Percentiles rank a stretch among this genome's conserved stretches.
phyloP scores from a whole-genome alignment of 1,139 yeast genomes.

The Nematodospora anomalae region DNA sequence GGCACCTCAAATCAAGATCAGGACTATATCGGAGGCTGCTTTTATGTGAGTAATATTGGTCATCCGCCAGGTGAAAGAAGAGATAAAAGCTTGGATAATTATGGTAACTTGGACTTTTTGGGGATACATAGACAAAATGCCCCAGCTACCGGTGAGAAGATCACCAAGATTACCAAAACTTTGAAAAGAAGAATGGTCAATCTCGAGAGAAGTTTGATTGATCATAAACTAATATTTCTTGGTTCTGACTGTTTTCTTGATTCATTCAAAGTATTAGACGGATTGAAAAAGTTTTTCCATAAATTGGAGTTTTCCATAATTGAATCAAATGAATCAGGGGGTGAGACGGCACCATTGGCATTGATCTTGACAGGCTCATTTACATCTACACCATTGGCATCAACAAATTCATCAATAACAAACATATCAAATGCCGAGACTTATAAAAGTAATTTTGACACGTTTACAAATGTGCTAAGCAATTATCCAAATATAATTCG shows the following conservation, averaged over 20 bases:
- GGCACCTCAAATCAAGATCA: constrained; percentile 31
- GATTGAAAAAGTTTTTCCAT: constrained; percentile 57
- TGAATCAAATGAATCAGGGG: constrained; percentile 26
- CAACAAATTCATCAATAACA: constrained; percentile 43
- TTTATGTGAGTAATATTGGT: constrained; percentile 73
- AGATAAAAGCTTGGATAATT: constrained; percentile 60
- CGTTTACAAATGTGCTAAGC: constrained; percentile 57
- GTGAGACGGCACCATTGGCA: constrained; percentile 50
- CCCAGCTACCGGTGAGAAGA: constrained; percentile 23
- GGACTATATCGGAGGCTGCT: constrained; percentile 46
- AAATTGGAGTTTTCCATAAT: constrained; percentile 45
- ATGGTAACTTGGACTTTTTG: constrained; percentile 77
- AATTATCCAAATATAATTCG: constrained; percentile 33
- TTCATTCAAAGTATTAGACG: constrained; percentile 55
- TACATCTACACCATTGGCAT: constrained; percentile 57
- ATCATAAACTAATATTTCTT: constrained; percentile 63
- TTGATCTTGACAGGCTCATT: constrained; percentile 58
- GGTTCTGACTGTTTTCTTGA: constrained; percentile 78
- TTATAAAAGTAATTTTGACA: constrained; percentile 75
- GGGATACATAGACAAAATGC: constrained; percentile 56
- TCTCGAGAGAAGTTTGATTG: constrained; percentile 55
- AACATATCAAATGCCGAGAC: constrained; percentile 46
- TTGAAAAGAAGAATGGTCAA: constrained; percentile 54
- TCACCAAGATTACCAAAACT: constrained; percentile 56
- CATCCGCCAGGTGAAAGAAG: constrained; percentile 90